Base-by-base conservation (phyloP, 208 protist genomes). In the Porcisia deanei region DNA sequence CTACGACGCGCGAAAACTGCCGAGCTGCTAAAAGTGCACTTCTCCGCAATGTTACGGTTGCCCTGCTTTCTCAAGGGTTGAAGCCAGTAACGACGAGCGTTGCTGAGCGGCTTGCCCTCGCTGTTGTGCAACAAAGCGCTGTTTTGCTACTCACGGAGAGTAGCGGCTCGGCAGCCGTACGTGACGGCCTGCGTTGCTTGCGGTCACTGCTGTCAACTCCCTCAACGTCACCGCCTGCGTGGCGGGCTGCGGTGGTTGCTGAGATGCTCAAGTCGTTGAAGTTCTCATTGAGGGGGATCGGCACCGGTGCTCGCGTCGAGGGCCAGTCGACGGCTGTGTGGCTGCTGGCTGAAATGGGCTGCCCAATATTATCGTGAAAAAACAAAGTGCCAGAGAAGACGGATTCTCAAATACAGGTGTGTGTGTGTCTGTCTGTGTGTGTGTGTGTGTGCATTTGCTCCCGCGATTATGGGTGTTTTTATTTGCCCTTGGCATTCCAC, bases 271-370 rank as follows among this genome's bases (percentile, higher is more conserved):
- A 41, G 5, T 74, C 74, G 39, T 34, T 84, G 55, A 12, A 43
- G 18, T 79, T 68, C 30, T 77, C 81, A 4, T 58, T 85, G n/a
- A 66, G 72, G 7, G 67, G 71, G 2, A 82, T 85, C 22, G 76
- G 71, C 22, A 85, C 77, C 1, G 81, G 81, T 0, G 72, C 81
- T 20, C 58, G 58, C 37, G 73, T 76, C n/a, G 73, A 84, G 57
- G 73, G 74, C 0, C 79, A 84, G 61, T 20, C 77, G 8, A 81
- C 77, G 1, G 77, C 77, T 22, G 77, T 30, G 45, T 81, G 77
- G 77, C 71, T 81, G 30, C 39, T 81, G 41, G 39, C 41, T 39
- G 57, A 75, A 30, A 70, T 71, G 1, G 69, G 69, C 57, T 57
- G 37, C 57, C 49, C 75, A 25, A 9, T 63, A 41, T 8, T 14